Percentiles rank a stretch among this genome's conserved stretches.
Evolutionary conservation across 345 rosid species (phyloP).

Genomic region (Pugionium cornutum): DNA sequence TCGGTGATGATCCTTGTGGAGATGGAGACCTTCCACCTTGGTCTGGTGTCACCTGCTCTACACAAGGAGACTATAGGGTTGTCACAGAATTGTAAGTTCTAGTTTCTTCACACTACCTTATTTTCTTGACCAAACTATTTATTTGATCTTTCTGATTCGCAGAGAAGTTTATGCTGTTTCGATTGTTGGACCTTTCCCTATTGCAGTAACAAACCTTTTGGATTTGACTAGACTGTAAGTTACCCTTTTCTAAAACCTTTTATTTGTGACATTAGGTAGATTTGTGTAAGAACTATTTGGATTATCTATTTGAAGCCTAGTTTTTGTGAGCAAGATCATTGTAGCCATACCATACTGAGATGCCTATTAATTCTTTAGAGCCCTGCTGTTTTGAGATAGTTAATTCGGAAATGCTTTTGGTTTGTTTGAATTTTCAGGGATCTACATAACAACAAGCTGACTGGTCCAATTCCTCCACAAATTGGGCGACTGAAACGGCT

Average conservation of each 20-base stretch:
- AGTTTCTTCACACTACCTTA: not conserved
- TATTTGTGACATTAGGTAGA: not conserved
- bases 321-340: not conserved
- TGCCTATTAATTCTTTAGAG: not conserved
- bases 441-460: slow-evolving; percentile 92
- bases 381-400: slow-evolving; percentile 5
- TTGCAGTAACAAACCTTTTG: slow-evolving; percentile 92
- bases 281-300: slow-evolving; percentile 2
- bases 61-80: slow-evolving; percentile 84
- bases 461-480: slow-evolving; percentile 97
- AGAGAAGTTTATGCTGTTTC: slow-evolving; percentile 98
- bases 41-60: slow-evolving; percentile 95
- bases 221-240: slow-evolving; percentile 88
- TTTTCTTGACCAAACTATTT: not conserved
- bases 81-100: slow-evolving; percentile 74
- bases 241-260: not conserved
- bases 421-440: slow-evolving; percentile 55
- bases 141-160: slow-evolving; percentile 30
- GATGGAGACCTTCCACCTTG: slow-evolving; percentile 85
- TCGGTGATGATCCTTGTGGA: slow-evolving; percentile 98
- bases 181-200: slow-evolving; percentile 93
- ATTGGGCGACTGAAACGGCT: slow-evolving; percentile 86
- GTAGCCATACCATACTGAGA: not conserved
- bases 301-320: not conserved
- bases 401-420: not conserved